Base-by-base conservation (phyloP, 805 yeast genomes). In the Ogataea siamensis region DNA sequence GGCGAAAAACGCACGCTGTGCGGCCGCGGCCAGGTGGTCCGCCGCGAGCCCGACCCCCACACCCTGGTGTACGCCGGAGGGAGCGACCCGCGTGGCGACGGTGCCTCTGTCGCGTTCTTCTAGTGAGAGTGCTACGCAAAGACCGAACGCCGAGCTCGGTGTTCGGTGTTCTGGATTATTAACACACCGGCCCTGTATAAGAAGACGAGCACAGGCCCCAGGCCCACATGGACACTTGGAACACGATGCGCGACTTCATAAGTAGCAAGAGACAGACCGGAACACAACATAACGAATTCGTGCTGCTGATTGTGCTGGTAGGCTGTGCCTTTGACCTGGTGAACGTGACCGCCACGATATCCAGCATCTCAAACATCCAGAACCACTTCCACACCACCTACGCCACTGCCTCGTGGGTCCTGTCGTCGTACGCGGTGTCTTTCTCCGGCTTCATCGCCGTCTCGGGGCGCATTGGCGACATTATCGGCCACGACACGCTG, bases 71-170 rank as follows among this genome's bases (percentile, higher is more conserved):
- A 75, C 55, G 66, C 80, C 26, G 94, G 76, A 8, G 95, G 94
- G 2, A 76, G 84, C 38, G 95, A 85, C 49, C 72, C 68, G n/a
- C 69, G 95, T 37, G 94, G 89, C n/a, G 95, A 85, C 57, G 94
- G 94, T 6, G 83, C 83, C 2, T 80, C 91, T 8, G 73, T 73
- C 11, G 79, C 87, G 5, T 62, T 68, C 17, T 30, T n/a, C 20
- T 38, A 18, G 18, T 27, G 7, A 3, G 1, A 13, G 12, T 22
- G 25, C 12, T 5, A 22, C 3, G 5, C 13, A 6, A 22, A 29
- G 16, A 10, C 22, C 32, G 21, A 17, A 18, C 23, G 6, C 32
- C 23, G 32, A 16, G 6, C 1, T 18, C 23, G 32, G 23, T n/a
- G 11, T 9, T 28, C 18, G 31, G 31, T 15, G 13, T 28, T 28